Conservation (phyloP, 2,329 filamentous ascomycete genomes). For the Fusarium humuli region DNA sequence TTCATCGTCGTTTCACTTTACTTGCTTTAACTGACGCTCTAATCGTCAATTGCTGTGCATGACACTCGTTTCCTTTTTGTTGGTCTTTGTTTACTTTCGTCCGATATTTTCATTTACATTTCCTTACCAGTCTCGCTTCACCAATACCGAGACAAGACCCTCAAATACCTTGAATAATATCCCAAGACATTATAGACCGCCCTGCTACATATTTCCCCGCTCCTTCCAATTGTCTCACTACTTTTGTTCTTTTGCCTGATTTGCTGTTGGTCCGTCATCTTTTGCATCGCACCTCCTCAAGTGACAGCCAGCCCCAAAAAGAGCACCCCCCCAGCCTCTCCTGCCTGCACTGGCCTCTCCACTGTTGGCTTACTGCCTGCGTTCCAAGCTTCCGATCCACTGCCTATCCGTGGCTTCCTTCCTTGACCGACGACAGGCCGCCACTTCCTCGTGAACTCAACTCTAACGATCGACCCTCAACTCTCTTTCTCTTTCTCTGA, state of each 20-base stretch:
- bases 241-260: conserved; percentile 1
- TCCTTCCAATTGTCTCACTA: conserved; percentile 34
- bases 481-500: conserved; percentile 8
- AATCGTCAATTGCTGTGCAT: conserved; percentile 5
- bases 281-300: background rate
- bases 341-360: background rate
- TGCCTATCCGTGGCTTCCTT: conserved; percentile 30
- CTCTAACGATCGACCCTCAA: conserved; percentile 27
- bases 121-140: conserved; percentile 14
- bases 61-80: conserved; percentile 9
- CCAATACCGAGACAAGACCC: conserved; percentile 11
- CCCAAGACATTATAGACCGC: conserved; percentile 34
- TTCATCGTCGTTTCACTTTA: background rate
- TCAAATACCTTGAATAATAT: conserved; percentile 8
- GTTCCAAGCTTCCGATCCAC: conserved; percentile 41
- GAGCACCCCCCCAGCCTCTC: conserved; percentile 26
- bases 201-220: conserved; percentile 27
- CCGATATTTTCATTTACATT: background rate
- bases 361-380: conserved; percentile 30
- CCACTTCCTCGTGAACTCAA: conserved; percentile 39
- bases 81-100: conserved; percentile 35
- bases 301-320: conserved; percentile 19
- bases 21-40: background rate
- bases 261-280: conserved; percentile 10
- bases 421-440: conserved; percentile 32